Evolutionary conservation across 345 rosid genomes (phyloP).

Genomic region (Gossypium stocksii): DNA sequence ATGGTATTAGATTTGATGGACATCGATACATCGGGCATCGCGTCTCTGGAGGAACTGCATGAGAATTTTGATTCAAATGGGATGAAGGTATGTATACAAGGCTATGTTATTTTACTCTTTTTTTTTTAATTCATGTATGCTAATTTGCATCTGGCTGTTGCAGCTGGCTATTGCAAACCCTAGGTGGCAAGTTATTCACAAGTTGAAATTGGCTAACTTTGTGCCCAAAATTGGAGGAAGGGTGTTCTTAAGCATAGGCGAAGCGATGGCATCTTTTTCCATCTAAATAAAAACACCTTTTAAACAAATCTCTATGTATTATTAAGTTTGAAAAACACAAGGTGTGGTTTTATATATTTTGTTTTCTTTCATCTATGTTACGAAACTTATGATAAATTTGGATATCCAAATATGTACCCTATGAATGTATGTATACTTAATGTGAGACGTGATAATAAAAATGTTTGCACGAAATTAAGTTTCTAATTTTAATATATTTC

Average conservation of each 20-base stretch:
- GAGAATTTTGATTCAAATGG: constrained; percentile 42
- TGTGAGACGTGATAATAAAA: neutral
- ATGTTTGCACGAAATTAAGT: neutral
- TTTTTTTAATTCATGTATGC: no score
- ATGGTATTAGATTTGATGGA: constrained; percentile 48
- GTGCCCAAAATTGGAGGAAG: constrained; percentile 56
- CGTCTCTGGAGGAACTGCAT: constrained; percentile 61
- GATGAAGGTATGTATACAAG: constrained; percentile 40
- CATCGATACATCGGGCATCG: constrained; percentile 78
- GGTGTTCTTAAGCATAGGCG: constrained; percentile 58
- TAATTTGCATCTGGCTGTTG: neutral
- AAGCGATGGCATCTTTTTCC: constrained; percentile 54
- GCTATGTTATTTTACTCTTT: neutral
- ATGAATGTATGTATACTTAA: neutral
- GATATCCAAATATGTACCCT: neutral
- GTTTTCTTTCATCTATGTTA: neutral
- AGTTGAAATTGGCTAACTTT: constrained; percentile 58
- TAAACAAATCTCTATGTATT: neutral
- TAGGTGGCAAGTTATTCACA: constrained; percentile 79
- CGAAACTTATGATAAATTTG: neutral
- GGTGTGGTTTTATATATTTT: neutral
- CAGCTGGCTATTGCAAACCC: constrained; percentile 75
- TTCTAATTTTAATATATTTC: neutral
- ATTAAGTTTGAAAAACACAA: neutral
- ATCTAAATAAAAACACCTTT: neutral